phyloP scores from a whole-genome alignment of 108 stramenopile species.

The Pinguiococcus pyrenoidosus region DNA sequence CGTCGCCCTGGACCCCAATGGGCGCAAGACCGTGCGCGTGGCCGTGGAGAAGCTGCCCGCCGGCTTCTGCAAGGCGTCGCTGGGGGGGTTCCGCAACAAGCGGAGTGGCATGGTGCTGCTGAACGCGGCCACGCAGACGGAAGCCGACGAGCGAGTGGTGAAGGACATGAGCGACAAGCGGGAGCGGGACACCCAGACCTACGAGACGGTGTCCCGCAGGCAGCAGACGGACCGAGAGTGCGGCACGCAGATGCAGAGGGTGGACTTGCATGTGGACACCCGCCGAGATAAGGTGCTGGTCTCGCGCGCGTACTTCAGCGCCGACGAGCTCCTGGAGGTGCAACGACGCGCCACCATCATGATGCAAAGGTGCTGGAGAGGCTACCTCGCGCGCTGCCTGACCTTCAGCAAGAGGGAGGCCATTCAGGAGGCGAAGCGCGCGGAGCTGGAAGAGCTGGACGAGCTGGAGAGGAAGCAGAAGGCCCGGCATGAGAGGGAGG shows the following conservation, averaged over 20 bases:
- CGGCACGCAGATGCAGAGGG: slow-evolving; percentile 40
- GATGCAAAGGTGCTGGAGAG: slow-evolving; percentile 44
- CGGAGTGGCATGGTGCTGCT: slow-evolving; percentile 33
- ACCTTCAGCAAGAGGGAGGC: slow-evolving; percentile 21
- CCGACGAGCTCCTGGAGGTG: slow-evolving; percentile 28
- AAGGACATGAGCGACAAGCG: slow-evolving; percentile 11
- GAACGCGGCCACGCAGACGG: slow-evolving; percentile 42
- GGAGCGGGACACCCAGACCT: slow-evolving; percentile 46
- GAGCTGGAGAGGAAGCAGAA: background rate
- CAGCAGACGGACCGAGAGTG: slow-evolving; percentile 34
- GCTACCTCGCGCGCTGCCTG: slow-evolving; percentile 29
- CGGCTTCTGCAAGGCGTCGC: slow-evolving; percentile 25
- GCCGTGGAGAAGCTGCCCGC: slow-evolving; percentile 15
- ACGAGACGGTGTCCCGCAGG: slow-evolving; percentile 7
- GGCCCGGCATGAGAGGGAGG: slow-evolving; percentile 10
- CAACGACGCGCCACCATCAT: slow-evolving; percentile 12
- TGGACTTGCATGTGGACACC: slow-evolving; percentile 34
- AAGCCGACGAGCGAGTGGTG: background rate
- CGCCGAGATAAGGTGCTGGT: slow-evolving; percentile 2
- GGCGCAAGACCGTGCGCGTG: slow-evolving; percentile 5
- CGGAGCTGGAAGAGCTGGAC: slow-evolving; percentile 4
- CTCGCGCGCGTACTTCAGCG: slow-evolving; percentile 36
- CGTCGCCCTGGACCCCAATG: slow-evolving; percentile 5
- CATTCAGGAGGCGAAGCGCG: slow-evolving; percentile 6
- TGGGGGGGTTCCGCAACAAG: slow-evolving; percentile 45